Evolutionary conservation across 345 rosid species (phyloP).

Genomic region (Acer yangbiense): DNA sequence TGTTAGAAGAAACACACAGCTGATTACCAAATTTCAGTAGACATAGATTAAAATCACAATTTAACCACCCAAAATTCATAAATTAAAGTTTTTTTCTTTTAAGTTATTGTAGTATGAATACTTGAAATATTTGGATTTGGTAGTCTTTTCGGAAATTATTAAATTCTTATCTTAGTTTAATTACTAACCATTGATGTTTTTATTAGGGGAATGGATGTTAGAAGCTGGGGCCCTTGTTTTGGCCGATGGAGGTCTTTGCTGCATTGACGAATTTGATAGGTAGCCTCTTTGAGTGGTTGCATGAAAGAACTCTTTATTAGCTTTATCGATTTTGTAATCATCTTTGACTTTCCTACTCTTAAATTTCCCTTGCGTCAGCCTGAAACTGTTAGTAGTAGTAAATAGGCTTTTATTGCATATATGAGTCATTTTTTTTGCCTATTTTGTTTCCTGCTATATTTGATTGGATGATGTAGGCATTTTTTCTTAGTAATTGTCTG

Average conservation of each 20-base stretch:
- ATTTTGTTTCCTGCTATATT: neutral
- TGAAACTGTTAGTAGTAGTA: neutral
- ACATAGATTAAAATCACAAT: neutral
- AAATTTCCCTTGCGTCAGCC: neutral
- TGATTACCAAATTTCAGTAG: neutral
- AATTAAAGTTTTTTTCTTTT: neutral
- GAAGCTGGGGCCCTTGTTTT: slow-evolving; percentile 99
- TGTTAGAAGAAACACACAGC: neutral
- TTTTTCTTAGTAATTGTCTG: neutral
- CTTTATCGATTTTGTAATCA: neutral
- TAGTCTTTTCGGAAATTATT: neutral
- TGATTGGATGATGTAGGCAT: neutral
- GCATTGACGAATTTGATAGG: slow-evolving; percentile 99
- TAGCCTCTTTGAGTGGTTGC: slow-evolving; percentile 23
- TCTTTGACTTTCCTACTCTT: neutral
- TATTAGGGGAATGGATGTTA: slow-evolving; percentile 90
- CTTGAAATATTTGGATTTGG: neutral
- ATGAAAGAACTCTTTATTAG: neutral
- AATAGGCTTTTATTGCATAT: neutral
- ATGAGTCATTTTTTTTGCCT: too few species aligned
- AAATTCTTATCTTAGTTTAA: slow-evolving; percentile 17
- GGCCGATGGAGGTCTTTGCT: slow-evolving; percentile 98
- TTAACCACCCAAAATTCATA: neutral
- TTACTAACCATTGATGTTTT: slow-evolving; percentile 16
- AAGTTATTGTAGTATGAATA: neutral